These are phyloP conservation scores for Dactylellina cionopaga DNA, from an alignment of 2,329 filamentous ascomycete species.

Conservation along the genomic window DNA sequence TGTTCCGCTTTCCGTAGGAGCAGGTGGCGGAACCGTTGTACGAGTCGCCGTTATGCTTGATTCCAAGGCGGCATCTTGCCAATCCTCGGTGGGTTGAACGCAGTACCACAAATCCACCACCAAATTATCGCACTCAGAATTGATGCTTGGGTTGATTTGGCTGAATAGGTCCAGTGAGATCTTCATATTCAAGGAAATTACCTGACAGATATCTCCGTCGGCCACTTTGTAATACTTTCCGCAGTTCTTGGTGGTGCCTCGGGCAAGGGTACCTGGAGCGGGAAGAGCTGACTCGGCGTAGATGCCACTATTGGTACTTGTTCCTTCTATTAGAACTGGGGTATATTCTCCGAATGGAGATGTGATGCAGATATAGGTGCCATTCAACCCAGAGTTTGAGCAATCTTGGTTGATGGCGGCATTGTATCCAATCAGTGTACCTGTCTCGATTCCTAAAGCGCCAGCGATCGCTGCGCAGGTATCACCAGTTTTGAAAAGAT, in stretches of 20 bases:
- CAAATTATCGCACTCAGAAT: constrained; percentile 11
- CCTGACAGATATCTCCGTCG: constrained; percentile 20
- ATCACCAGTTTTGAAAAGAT: constrained; percentile 4
- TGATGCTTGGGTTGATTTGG: constrained; percentile 15
- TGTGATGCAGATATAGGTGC: constrained; percentile 16
- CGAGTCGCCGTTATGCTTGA: background rate
- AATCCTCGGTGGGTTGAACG: constrained; percentile 11
- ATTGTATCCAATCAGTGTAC: constrained; percentile 8
- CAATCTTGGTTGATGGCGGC: constrained; percentile 8
- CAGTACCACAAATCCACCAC: constrained; percentile 12
- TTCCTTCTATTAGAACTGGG: background rate
- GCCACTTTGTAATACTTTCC: constrained; percentile 20
- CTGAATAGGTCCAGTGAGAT: constrained; percentile 14
- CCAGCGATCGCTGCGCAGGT: constrained; percentile 6
- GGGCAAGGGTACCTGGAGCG: background rate
- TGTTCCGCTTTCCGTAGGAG: constrained; percentile 11
- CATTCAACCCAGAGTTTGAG: constrained; percentile 9
- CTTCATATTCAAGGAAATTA: background rate
- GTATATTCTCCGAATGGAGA: background rate
- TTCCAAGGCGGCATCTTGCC: background rate
- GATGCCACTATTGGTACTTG: constrained; percentile 3
- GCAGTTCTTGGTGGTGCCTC: constrained; percentile 10
- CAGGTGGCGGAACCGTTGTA: constrained; percentile 12
- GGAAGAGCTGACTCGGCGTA: constrained; percentile 6
- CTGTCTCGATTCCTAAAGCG: background rate